Evolutionary conservation across 208 protist species (phyloP).

Genomic region (Endotrypanum monterogeii): DNA sequence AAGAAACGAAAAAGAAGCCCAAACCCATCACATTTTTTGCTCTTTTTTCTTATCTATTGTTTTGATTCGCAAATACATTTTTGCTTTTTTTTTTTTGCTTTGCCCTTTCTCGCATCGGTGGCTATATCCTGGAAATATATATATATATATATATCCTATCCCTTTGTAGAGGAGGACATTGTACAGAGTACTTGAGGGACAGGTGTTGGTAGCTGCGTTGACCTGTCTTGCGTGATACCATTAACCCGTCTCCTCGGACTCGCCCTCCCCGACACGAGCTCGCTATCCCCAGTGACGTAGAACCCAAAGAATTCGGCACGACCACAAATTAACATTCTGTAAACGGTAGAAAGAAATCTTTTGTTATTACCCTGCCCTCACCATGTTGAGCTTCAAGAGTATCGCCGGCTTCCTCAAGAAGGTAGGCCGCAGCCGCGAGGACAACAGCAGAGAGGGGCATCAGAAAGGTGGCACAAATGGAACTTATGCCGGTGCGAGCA

Average conservation of each 20-base stretch:
- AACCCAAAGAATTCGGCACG: neutral
- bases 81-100: constrained; percentile 10
- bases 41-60: constrained; percentile 1
- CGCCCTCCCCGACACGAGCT: neutral
- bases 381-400: constrained; percentile 64
- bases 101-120: neutral
- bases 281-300: neutral
- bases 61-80: constrained; percentile 1
- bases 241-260: neutral
- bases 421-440: constrained; percentile 35
- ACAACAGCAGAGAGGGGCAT: constrained; percentile 11
- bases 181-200: neutral
- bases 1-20: constrained; percentile 7
- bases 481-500: neutral
- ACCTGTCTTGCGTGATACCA: neutral
- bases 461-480: constrained; percentile 1
- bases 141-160: too few species aligned
- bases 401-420: constrained; percentile 61
- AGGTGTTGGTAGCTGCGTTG: neutral
- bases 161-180: too few species aligned
- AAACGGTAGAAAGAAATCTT: neutral
- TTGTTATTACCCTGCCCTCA: neutral
- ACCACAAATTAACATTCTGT: neutral
- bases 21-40: neutral
- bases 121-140: neutral